Conservation (phyloP, 495 filamentous ascomycete species). For the Neurospora cerealis region DNA sequence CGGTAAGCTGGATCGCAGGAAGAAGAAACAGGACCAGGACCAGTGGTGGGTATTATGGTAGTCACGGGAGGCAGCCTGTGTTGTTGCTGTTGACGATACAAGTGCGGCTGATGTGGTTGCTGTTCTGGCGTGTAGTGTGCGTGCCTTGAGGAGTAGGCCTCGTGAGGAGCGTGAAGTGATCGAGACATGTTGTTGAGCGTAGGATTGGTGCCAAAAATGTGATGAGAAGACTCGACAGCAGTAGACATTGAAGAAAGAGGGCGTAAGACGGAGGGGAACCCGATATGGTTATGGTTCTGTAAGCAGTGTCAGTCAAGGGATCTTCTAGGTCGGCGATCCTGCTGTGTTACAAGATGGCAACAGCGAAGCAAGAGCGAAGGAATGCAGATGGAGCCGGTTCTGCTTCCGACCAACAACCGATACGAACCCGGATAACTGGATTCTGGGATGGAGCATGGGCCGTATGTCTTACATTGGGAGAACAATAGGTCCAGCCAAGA, state of each 20-base stretch:
- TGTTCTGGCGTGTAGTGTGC: slow-evolving; percentile 31
- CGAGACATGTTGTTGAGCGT: slow-evolving; percentile 39
- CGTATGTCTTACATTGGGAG: slow-evolving; percentile 13
- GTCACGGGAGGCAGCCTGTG: slow-evolving; percentile 21
- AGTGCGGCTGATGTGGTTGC: slow-evolving; percentile 11
- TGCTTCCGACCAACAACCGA: slow-evolving; percentile 11
- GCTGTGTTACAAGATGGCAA: background rate
- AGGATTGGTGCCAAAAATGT: slow-evolving; percentile 32
- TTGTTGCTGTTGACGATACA: slow-evolving; percentile 4
- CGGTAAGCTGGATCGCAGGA: slow-evolving; percentile 19
- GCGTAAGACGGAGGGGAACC: slow-evolving; percentile 1
- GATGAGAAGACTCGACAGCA: slow-evolving; percentile 29
- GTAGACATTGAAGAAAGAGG: slow-evolving; percentile 25
- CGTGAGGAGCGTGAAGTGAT: slow-evolving; percentile 31
- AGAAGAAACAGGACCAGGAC: slow-evolving; percentile 14
- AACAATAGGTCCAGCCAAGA: slow-evolving; percentile 1
- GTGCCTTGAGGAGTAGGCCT: slow-evolving; percentile 30
- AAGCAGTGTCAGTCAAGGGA: slow-evolving; percentile 10
- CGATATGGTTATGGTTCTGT: slow-evolving; percentile 8
- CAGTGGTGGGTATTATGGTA: slow-evolving; percentile 17
- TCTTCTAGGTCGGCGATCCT: slow-evolving; percentile 2
- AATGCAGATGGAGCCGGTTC: slow-evolving; percentile 1
- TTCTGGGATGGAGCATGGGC: slow-evolving; percentile 10
- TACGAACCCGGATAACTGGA: slow-evolving; percentile 19
- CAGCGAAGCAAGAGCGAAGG: background rate